Evolutionary conservation across 2,329 filamentous ascomycete species (phyloP), one percentile per base, ranked within the genome.

Genomic region (Dissoconium aciculare): DNA sequence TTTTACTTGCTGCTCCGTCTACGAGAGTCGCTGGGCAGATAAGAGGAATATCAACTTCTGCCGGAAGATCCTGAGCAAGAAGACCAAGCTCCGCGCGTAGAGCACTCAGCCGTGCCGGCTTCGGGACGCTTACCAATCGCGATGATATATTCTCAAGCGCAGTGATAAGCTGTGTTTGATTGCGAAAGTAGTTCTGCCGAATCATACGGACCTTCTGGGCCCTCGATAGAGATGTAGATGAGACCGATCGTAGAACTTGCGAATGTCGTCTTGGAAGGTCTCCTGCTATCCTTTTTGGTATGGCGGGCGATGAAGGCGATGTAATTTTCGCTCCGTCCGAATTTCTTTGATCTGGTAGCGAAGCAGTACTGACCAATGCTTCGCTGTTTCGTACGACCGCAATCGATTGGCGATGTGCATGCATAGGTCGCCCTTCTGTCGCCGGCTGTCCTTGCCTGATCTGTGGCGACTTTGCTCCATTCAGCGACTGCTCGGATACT

Each of bases 101-200:
- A 25, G 82, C 81, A 53, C 81, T 89, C 44, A 89, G 65, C 17
- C 81, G 72, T 24, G 81, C 81, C 17, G 75, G 72, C 50, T 89
- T 89, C 2, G 81, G 81, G 4, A 89, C 81, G 32, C 78, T 67
- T 4, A 89, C 78, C 26, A 89, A 60, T n/a, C 80, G 73, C 49
- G 83, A 85, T 3, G 81, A 89, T 31, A 89, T 87, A 42, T 79
- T 77, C 52, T 87, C 79, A 11, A 89, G 64, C 1, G 81, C 81
- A 3, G 74, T 78, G 37, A 89, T 52, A 48, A 89, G 85, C 43
- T 82, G 77, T 1, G 79, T 85, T 54, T 89, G 69, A 37, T 74
- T 81, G 31, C 79, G 67, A 50, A 87, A 89, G 53, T 89, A 89
- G 52, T 89, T 81, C 36, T 84, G 78, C 33, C 79, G 65, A 37